Percentiles rank a stretch among this genome's conserved stretches.
These are phyloP conservation scores for Bjerkandera adusta DNA, from an alignment of 1,284 basidiomycete genomes.

Conservation along the genomic window DNA sequence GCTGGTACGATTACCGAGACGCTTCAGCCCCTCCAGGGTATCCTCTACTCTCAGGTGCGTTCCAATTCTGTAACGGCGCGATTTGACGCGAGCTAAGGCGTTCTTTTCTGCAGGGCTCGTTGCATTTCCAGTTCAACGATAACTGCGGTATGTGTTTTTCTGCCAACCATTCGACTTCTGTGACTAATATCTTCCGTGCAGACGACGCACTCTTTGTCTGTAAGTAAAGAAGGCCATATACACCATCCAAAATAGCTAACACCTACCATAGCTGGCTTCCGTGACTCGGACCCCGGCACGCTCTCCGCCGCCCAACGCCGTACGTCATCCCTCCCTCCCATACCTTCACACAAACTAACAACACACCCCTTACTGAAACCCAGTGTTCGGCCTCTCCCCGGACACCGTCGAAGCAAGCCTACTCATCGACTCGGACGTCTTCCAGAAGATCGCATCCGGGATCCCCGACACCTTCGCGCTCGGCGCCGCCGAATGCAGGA, in stretches of 20 bases:
- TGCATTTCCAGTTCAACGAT: slow-evolving; percentile 36
- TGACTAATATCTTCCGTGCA: no score
- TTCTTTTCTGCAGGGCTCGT: slow-evolving; percentile 25
- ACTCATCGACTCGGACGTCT: neutral
- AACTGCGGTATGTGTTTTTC: slow-evolving; percentile 22
- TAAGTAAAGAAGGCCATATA: slow-evolving; percentile 9
- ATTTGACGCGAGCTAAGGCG: neutral
- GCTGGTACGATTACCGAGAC: slow-evolving; percentile 33
- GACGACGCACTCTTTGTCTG: slow-evolving; percentile 21
- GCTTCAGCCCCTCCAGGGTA: slow-evolving; percentile 18
- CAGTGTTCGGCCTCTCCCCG: slow-evolving; percentile 33
- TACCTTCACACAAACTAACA: neutral
- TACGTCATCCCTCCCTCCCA: slow-evolving; percentile 16
- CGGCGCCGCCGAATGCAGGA: slow-evolving; percentile 33
- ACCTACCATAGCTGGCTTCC: slow-evolving; percentile 27
- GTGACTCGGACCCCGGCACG: slow-evolving; percentile 34
- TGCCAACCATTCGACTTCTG: no score
- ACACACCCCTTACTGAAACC: neutral
- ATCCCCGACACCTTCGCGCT: slow-evolving; percentile 36
- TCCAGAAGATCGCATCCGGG: slow-evolving; percentile 16
- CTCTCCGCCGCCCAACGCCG: slow-evolving; percentile 31
- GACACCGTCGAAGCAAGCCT: slow-evolving; percentile 30
- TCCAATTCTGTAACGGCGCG: no score
- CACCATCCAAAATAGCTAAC: slow-evolving; percentile 2
- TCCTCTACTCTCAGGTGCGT: slow-evolving; percentile 25